phyloP scores from a whole-genome alignment of 2,329 filamentous ascomycete species.

The Verticillium isaacii region DNA sequence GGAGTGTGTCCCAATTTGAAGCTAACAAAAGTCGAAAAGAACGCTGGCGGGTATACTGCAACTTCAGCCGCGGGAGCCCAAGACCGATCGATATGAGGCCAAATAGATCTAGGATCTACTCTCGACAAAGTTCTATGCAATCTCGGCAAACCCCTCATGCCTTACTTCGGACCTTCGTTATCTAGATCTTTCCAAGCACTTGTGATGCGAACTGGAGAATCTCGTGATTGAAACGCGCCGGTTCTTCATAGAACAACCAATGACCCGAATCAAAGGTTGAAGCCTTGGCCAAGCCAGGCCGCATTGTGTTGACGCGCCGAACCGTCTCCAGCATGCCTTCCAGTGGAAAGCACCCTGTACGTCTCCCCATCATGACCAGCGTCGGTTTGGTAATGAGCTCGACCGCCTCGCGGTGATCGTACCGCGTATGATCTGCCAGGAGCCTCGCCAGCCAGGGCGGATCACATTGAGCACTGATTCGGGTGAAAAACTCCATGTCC shows the following conservation, averaged over 20 bases:
- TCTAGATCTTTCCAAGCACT: background rate
- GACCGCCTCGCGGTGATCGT: constrained; percentile 34
- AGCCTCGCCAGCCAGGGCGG: constrained; percentile 30
- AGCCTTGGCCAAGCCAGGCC: constrained; percentile 17
- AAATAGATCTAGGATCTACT: no score
- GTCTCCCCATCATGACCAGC: constrained; percentile 29
- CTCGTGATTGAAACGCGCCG: constrained; percentile 29
- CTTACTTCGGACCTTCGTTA: no score
- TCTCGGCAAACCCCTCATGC: no score
- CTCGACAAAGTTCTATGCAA: no score
- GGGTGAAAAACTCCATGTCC: constrained; percentile 22
- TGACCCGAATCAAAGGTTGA: constrained; percentile 30
- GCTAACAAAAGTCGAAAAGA: no score
- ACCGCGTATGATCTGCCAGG: constrained; percentile 33
- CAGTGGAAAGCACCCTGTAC: constrained; percentile 31
- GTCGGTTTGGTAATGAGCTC: constrained; percentile 26
- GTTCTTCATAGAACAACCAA: constrained; percentile 36
- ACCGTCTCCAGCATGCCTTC: constrained; percentile 32
- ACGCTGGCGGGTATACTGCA: no score
- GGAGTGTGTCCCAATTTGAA: no score
- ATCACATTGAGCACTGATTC: constrained; percentile 27
- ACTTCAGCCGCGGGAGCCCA: no score
- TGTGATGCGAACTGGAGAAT: constrained; percentile 21
- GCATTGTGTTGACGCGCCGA: constrained; percentile 17
- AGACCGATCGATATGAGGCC: no score